A percentile compares a stretch with the other conserved stretches of the same genome.
Evolutionary conservation across 176 grass and related monocot species (phyloP).

Genomic region (Oryza meyeriana): DNA sequence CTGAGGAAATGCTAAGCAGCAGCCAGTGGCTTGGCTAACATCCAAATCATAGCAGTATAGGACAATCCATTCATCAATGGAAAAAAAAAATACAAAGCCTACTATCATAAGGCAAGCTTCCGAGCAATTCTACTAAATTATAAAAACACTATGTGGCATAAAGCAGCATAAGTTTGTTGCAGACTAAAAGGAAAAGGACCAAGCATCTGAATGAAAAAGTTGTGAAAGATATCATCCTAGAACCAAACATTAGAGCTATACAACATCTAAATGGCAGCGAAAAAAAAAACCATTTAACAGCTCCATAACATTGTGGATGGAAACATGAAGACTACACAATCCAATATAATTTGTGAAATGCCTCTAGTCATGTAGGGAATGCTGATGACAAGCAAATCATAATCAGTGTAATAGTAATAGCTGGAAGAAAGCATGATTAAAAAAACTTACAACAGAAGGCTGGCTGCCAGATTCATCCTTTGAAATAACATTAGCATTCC

Average conservation of each 20-base stretch:
- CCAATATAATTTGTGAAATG: neutral
- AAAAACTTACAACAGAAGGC: conserved; percentile 59
- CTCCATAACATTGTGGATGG: neutral
- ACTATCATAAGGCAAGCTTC: too few species aligned
- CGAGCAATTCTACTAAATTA: too few species aligned
- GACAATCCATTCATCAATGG: too few species aligned
- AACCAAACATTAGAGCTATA: neutral
- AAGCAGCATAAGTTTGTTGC: neutral
- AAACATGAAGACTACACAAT: neutral
- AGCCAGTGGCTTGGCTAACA: neutral
- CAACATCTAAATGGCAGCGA: neutral
- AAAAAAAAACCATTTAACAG: conserved; percentile 15
- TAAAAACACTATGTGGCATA: neutral
- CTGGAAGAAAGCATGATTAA: neutral
- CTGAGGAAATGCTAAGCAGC: neutral
- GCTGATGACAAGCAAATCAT: neutral
- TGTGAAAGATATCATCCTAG: neutral
- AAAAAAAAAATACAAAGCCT: too few species aligned
- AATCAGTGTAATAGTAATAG: neutral
- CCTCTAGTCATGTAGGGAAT: neutral
- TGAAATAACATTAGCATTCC: conserved; percentile 64
- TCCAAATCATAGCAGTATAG: neutral
- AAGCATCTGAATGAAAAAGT: neutral
- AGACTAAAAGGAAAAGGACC: neutral
- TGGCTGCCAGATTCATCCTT: conserved; percentile 60